Evolutionary conservation across 2,329 filamentous ascomycete species (phyloP).

Genomic region (Monilinia vaccinii-corymbosi): DNA sequence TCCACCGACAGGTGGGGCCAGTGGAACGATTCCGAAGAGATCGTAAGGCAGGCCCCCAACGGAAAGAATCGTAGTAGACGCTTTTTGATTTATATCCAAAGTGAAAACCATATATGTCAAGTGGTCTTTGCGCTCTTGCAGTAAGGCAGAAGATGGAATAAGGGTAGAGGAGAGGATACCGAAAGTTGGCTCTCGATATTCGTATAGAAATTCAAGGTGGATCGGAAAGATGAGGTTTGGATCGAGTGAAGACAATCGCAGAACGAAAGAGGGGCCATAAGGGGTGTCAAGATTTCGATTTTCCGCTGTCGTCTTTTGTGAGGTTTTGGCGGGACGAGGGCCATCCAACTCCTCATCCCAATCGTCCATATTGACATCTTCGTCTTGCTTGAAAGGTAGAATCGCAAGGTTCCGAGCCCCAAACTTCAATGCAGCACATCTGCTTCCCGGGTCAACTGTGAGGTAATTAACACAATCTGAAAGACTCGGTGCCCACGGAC

Average conservation of each 20-base stretch:
- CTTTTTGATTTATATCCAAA: constrained; percentile 83
- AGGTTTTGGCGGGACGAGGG: constrained; percentile 42
- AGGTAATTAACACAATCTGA: constrained; percentile 72
- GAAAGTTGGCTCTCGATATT: constrained; percentile 96
- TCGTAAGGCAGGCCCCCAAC: constrained; percentile 81
- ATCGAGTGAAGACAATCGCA: constrained; percentile 82
- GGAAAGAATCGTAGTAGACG: constrained; percentile 85
- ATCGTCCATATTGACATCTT: constrained; percentile 85
- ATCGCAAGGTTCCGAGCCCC: constrained; percentile 84
- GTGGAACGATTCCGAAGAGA: constrained; percentile 69
- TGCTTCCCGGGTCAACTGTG: constrained; percentile 79
- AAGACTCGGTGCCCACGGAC: constrained; percentile 71
- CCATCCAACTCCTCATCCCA: constrained; percentile 78
- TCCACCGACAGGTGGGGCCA: constrained; percentile 81
- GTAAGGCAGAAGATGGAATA: constrained; percentile 63
- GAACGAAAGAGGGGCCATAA: constrained; percentile 85
- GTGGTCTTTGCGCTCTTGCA: constrained; percentile 70
- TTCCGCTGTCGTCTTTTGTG: constrained; percentile 24
- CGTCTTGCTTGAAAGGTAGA: constrained; percentile 82
- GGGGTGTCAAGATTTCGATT: constrained; percentile 45
- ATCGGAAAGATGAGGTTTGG: constrained; percentile 80
- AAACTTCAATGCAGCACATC: constrained; percentile 92
- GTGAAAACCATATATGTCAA: constrained; percentile 92
- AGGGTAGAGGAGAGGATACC: constrained; percentile 78
- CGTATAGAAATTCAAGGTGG: constrained; percentile 86